Evolutionary conservation across 805 yeast genomes (phyloP).

Genomic region (Nakazawaea populi): DNA sequence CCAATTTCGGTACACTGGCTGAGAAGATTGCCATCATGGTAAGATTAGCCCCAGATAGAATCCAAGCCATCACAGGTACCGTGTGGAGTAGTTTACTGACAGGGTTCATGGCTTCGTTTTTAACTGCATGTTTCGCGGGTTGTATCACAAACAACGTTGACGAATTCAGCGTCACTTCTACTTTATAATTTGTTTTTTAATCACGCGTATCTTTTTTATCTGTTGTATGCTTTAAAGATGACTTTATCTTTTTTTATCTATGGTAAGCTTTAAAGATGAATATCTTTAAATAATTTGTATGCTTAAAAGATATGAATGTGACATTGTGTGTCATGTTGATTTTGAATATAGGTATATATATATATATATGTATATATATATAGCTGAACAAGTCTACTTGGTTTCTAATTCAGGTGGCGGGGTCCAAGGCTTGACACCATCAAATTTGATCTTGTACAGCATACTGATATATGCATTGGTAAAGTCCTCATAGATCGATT

Average conservation of each 20-base stretch:
- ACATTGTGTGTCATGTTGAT: too few relatives aligned
- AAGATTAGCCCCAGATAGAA: constrained; percentile 45
- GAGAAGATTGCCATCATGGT: constrained; percentile 56
- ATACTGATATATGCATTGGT: neutral
- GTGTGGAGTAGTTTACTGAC: constrained; percentile 43
- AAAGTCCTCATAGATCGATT: constrained; percentile 2
- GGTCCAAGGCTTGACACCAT: neutral
- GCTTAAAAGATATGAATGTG: too few relatives aligned
- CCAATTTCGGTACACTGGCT: constrained; percentile 58
- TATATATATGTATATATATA: too few relatives aligned
- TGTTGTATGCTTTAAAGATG: neutral
- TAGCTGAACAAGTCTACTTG: too few relatives aligned
- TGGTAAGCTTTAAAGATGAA: too few relatives aligned
- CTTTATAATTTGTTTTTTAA: too few relatives aligned
- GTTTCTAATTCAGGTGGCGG: neutral
- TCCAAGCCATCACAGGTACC: constrained; percentile 39
- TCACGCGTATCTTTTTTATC: neutral
- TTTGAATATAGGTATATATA: too few relatives aligned
- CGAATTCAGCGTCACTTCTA: neutral
- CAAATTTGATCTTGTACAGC: neutral
- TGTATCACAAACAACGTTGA: neutral
- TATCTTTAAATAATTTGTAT: too few relatives aligned
- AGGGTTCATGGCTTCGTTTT: constrained; percentile 48
- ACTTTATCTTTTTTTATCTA: neutral
- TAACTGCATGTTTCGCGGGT: constrained; percentile 21